These are phyloP conservation scores for Podospora sp. DNA, from an alignment of 495 filamentous ascomycete species.

Conservation along the genomic window DNA sequence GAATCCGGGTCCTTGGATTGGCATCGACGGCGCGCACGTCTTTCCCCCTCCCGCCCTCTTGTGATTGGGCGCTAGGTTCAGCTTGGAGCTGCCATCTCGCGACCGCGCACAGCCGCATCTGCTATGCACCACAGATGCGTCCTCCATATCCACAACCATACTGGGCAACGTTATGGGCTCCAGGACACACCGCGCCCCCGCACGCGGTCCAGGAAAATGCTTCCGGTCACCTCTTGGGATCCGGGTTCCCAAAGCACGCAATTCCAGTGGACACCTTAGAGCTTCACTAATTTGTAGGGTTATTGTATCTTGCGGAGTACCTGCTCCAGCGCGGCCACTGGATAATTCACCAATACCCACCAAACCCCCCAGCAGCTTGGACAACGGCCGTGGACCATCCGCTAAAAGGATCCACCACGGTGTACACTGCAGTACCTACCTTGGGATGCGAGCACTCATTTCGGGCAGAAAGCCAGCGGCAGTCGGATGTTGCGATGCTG, in stretches of 20 bases:
- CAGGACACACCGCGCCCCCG: neutral
- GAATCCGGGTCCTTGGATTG: slow-evolving; percentile 21
- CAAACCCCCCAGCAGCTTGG: neutral
- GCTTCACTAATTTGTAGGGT: neutral
- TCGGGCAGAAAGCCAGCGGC: neutral
- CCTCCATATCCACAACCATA: no score
- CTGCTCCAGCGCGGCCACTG: no score
- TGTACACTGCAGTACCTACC: neutral
- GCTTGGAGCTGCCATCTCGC: neutral
- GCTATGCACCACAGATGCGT: no score
- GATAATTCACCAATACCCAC: neutral
- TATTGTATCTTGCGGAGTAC: no score
- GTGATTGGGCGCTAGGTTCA: slow-evolving; percentile 11
- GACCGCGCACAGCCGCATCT: slow-evolving; percentile 1
- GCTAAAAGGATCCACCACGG: neutral
- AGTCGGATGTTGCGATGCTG: neutral
- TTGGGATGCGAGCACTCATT: neutral
- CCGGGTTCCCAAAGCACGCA: slow-evolving; percentile 13
- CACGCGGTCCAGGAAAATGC: slow-evolving; percentile 9
- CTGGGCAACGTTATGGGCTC: neutral
- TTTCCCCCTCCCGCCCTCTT: slow-evolving; percentile 1
- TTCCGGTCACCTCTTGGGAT: slow-evolving; percentile 1
- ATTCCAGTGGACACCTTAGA: neutral
- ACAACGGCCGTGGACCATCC: neutral
- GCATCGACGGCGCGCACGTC: slow-evolving; percentile 10